Evolutionary conservation across 1,284 basidiomycete genomes (phyloP), one percentile per base, ranked within the genome.

Genomic region (Fistulina hepatica): DNA sequence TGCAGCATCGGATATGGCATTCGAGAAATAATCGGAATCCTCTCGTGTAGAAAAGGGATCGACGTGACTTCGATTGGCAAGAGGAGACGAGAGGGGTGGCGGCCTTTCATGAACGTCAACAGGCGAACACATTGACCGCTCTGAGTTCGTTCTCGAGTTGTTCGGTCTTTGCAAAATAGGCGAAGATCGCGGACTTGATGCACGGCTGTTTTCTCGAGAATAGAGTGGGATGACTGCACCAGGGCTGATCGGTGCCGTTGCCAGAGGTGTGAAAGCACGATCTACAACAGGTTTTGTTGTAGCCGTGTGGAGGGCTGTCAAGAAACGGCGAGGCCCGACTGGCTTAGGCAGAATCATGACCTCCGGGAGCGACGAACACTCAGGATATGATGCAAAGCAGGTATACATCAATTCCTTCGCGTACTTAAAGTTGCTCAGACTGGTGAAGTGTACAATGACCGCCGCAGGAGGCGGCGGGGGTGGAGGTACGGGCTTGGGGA

Each of bases 281-380:
- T 95, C 91, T 17, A 97, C 76, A 9, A 78, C 52, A 0, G 92
- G 91, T 46, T 81, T 85, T 10, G 74, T 81, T 33, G 88, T 67
- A 2, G 88, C 84, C 3, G 86, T 94, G 53, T 92, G 82, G 12
- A 97, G 63, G 8, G 91, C 83, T 5, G 90, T 92, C 43, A 97
- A 62, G 48, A 95, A 80, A 7, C 92, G 76, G 23, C 92, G 76
- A 1, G 92, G 92, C 3, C 93, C 93, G 7, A 86, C 90, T 5
- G 92, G 92, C 59, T 97, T 97, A 4, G 90, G 92, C 20, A 97
- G 81, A 46, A 97, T 88, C 66, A 95, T 84, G 20, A 94, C 76
- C 49, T 97, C 92, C 0, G 91, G 81, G 12, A 67, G 44, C 26
- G 64, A 55, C 13, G 59, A 48, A n/a, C n/a, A n/a, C n/a, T n/a